These are phyloP conservation scores for Eudorina sp. DNA, from an alignment of 139 green algal species.

Conservation along the genomic window DNA sequence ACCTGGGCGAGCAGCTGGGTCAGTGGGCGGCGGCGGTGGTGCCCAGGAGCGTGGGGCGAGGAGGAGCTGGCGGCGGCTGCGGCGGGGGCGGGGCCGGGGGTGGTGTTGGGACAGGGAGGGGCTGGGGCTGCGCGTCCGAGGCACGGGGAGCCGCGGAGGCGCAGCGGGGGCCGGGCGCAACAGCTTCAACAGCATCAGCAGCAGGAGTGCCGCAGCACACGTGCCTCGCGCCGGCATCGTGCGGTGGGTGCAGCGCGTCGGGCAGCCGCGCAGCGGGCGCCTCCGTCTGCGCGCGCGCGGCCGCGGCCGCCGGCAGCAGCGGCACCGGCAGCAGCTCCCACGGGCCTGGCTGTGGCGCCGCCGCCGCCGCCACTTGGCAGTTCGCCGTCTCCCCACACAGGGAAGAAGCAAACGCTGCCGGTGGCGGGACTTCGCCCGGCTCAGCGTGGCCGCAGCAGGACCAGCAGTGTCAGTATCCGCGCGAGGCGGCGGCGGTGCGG, in stretches of 20 bases:
- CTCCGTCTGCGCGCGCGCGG: not conserved
- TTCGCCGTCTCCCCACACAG: too few species aligned
- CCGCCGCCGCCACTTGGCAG: not conserved
- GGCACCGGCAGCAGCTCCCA: too few species aligned
- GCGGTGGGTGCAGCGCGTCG: not conserved
- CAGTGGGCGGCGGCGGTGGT: not conserved
- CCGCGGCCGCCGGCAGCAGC: not conserved
- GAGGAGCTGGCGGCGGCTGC: not conserved
- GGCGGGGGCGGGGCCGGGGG: too few species aligned
- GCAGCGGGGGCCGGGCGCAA: too few species aligned
- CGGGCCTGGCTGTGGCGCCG: not conserved
- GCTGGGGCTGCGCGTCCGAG: too few species aligned
- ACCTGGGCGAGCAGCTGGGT: conserved; percentile 1
- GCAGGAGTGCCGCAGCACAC: not conserved
- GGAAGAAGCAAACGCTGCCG: not conserved
- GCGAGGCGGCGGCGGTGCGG: too few species aligned
- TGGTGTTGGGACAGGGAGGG: too few species aligned
- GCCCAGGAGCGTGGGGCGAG: not conserved
- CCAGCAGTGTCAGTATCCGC: too few species aligned
- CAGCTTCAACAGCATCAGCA: not conserved
- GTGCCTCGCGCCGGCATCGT: not conserved
- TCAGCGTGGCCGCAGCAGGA: too few species aligned
- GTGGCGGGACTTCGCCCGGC: not conserved
- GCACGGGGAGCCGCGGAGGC: too few species aligned
- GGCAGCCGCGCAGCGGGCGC: not conserved